Evolutionary conservation across 192 early-diverging fungal species (phyloP).

Genomic region (Podila epicladia): DNA sequence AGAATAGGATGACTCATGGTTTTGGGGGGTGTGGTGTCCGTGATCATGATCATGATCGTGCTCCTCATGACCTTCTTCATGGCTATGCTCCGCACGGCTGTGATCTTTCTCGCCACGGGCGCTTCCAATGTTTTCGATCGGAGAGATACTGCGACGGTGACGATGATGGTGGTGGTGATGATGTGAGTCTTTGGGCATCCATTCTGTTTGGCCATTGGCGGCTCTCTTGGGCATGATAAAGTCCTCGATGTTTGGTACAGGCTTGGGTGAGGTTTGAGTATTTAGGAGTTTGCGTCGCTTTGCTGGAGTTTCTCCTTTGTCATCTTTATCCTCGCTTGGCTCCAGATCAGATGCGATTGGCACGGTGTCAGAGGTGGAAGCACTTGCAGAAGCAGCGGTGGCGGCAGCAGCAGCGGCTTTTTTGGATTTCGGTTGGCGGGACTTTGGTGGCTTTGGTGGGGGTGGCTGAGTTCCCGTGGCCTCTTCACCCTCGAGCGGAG

Average conservation of each 20-base stretch:
- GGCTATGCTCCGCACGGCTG: neutral
- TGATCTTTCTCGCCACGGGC: conserved; percentile 1
- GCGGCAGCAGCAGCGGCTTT: neutral
- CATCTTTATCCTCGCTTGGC: conserved; percentile 1
- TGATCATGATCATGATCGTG: conserved; percentile 6
- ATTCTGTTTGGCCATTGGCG: conserved; percentile 42
- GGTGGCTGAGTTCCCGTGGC: conserved; percentile 3
- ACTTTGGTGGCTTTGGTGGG: conserved; percentile 4
- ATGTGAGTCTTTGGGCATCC: conserved; percentile 13
- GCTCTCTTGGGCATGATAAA: conserved; percentile 56
- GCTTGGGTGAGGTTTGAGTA: neutral
- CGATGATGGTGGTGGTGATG: neutral
- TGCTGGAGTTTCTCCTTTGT: conserved; percentile 13
- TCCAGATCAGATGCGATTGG: conserved; percentile 20
- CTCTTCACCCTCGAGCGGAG: conserved; percentile 20
- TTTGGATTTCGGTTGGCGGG: neutral
- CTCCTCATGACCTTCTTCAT: conserved; percentile 1
- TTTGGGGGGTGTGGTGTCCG: neutral
- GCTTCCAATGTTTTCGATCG: conserved; percentile 37
- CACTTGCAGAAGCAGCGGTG: neutral
- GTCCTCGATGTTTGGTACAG: conserved; percentile 64
- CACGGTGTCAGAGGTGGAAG: neutral
- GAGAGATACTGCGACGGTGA: conserved; percentile 21
- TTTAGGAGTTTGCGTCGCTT: conserved; percentile 28
- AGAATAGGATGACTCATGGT: conserved; percentile 10